phyloP scores from a whole-genome alignment of 225 moss, liverwort and hornwort genomes.

The Ulota crispa region DNA sequence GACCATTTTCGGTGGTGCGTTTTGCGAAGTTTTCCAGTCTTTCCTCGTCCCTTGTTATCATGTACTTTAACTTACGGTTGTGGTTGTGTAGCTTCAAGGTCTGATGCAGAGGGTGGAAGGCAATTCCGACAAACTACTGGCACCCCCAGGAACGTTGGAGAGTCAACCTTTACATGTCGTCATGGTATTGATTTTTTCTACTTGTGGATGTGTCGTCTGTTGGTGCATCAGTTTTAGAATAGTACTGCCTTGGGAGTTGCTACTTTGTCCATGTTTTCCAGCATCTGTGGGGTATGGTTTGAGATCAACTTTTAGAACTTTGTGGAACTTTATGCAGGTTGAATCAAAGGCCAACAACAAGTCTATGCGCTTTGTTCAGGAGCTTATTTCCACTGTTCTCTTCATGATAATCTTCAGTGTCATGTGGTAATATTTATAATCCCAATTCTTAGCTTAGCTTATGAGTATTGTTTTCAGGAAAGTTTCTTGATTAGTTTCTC shows the following conservation, averaged over 20 bases:
- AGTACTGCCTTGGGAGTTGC: not conserved
- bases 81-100: constrained; percentile 73
- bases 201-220: constrained; percentile 14
- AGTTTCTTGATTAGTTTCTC: not conserved
- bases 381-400: constrained; percentile 90
- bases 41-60: not conserved
- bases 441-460: not conserved
- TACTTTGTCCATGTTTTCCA: not conserved
- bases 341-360: constrained; percentile 92
- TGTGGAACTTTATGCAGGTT: constrained; percentile 51
- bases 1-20: not conserved
- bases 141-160: constrained; percentile 89
- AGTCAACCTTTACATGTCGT: constrained; percentile 96
- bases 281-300: not conserved
- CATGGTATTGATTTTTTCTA: constrained; percentile 56
- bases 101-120: constrained; percentile 93
- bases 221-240: not conserved
- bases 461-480: not conserved
- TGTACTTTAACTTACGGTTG: constrained; percentile 5
- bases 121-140: constrained; percentile 63
- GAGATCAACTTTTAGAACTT: not conserved
- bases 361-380: constrained; percentile 97
- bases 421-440: constrained; percentile 73
- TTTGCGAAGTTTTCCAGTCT: not conserved
- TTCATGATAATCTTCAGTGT: constrained; percentile 99